phyloP scores from a whole-genome alignment of 164 flowering plant species.

The Liriodendron chinense region DNA sequence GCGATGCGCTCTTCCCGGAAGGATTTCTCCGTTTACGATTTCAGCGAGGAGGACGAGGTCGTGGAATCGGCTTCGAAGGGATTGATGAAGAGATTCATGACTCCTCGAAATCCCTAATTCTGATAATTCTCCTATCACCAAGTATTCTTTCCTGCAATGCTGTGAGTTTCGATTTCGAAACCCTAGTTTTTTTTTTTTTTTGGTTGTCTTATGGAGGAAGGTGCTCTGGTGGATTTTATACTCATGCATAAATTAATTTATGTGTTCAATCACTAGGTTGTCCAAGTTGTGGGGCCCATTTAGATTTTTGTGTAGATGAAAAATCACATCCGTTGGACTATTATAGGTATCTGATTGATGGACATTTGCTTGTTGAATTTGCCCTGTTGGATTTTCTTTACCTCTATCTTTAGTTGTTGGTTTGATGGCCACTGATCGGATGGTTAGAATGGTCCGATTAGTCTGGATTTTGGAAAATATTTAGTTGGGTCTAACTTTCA shows the following conservation, averaged over 20 bases:
- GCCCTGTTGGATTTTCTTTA: too few relatives aligned
- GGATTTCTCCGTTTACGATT: background rate
- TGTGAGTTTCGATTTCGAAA: background rate
- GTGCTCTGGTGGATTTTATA: too few relatives aligned
- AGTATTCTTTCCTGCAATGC: background rate
- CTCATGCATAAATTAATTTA: too few relatives aligned
- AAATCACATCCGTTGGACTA: background rate
- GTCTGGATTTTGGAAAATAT: background rate
- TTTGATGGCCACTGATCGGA: background rate
- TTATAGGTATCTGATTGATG: background rate
- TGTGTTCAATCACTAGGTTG: background rate
- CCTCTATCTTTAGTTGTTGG: background rate
- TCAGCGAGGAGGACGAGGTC: background rate
- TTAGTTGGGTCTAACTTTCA: too few relatives aligned
- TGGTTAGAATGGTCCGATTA: background rate
- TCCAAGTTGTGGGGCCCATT: background rate
- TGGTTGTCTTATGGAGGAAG: background rate
- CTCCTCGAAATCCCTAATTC: background rate
- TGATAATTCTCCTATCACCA: background rate
- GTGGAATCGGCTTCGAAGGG: background rate
- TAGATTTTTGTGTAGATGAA: background rate
- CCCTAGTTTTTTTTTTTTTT: background rate
- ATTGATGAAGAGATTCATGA: background rate
- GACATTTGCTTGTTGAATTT: too few relatives aligned
- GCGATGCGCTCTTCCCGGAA: background rate